Evolutionary conservation across 163 green algal species (phyloP).

Genomic region (Scenedesmus sp.): DNA sequence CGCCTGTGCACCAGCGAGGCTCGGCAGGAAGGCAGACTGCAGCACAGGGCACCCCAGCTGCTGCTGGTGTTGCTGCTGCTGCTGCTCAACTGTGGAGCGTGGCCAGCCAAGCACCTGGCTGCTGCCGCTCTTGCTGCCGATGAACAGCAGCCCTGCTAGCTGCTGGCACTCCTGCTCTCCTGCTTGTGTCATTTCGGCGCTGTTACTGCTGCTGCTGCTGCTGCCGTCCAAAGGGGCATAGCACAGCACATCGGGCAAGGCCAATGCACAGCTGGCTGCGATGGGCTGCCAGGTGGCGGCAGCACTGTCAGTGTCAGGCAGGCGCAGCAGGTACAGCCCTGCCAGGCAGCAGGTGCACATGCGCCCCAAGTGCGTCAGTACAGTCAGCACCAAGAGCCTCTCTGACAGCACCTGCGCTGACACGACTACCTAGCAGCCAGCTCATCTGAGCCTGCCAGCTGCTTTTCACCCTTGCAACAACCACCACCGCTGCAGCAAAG

Average conservation of each 20-base stretch:
- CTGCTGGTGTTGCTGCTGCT: conserved; percentile 22
- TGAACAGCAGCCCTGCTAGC: conserved; percentile 22
- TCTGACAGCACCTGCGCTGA: too few relatives aligned
- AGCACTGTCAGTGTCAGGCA: neutral
- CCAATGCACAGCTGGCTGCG: neutral
- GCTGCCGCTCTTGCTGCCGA: conserved; percentile 47
- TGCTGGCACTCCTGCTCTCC: neutral
- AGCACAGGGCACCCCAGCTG: conserved; percentile 17
- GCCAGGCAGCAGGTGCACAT: neutral
- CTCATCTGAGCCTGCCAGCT: too few relatives aligned
- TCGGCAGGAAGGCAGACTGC: conserved; percentile 43
- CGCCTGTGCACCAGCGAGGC: conserved; percentile 22
- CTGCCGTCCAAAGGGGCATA: conserved; percentile 12
- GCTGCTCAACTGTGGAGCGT: neutral
- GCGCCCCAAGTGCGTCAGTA: neutral
- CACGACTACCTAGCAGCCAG: too few relatives aligned
- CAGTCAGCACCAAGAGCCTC: neutral
- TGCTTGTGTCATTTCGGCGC: neutral
- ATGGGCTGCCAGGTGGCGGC: neutral
- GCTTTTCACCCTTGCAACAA: neutral
- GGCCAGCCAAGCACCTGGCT: conserved; percentile 44
- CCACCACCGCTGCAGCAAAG: neutral
- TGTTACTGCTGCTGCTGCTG: neutral
- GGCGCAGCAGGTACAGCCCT: conserved; percentile 15
- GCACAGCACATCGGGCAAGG: conserved; percentile 19